phyloP scores from a whole-genome alignment of 2,329 filamentous ascomycete genomes.

The Sporothrix curviconia region DNA sequence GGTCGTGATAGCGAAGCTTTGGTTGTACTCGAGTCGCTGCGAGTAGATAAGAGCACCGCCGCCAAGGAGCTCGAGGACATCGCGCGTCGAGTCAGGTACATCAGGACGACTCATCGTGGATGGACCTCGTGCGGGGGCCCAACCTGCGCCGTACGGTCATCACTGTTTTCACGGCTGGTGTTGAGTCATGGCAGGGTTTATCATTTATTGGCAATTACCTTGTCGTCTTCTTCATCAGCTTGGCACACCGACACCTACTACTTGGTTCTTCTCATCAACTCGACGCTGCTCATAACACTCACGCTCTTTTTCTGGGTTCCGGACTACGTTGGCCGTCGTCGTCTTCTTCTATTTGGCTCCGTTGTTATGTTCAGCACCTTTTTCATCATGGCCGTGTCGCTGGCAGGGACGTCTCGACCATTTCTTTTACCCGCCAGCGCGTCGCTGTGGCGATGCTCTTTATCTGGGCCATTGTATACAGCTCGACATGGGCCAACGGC shows the following conservation, averaged over 20 bases:
- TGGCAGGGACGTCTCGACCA: background rate
- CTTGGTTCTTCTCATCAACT: slow-evolving; percentile 1
- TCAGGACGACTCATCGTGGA: slow-evolving; percentile 2
- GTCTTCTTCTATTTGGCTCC: slow-evolving; percentile 1
- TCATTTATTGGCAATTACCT: slow-evolving; percentile 9
- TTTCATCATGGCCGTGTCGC: slow-evolving; percentile 10
- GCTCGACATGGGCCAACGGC: slow-evolving; percentile 4
- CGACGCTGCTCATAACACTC: slow-evolving; percentile 5
- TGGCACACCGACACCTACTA: slow-evolving; percentile 6
- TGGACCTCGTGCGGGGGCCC: background rate
- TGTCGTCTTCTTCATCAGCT: slow-evolving; percentile 11
- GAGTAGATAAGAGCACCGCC: background rate
- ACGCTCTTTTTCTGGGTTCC: slow-evolving; percentile 8
- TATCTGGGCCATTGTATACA: slow-evolving; percentile 10
- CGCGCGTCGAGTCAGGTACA: background rate
- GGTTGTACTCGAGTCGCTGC: background rate
- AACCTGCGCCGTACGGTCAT: slow-evolving; percentile 9
- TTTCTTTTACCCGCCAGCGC: background rate
- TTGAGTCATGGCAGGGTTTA: slow-evolving; percentile 5
- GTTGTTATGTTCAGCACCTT: slow-evolving; percentile 6
- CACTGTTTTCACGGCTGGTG: slow-evolving; percentile 4
- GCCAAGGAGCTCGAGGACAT: slow-evolving; percentile 7
- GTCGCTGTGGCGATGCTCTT: slow-evolving; percentile 10
- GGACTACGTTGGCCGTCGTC: slow-evolving; percentile 5
- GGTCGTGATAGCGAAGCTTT: background rate